phyloP scores from a whole-genome alignment of 352 stramenopile species.

The Globisporangium sylvaticum region DNA sequence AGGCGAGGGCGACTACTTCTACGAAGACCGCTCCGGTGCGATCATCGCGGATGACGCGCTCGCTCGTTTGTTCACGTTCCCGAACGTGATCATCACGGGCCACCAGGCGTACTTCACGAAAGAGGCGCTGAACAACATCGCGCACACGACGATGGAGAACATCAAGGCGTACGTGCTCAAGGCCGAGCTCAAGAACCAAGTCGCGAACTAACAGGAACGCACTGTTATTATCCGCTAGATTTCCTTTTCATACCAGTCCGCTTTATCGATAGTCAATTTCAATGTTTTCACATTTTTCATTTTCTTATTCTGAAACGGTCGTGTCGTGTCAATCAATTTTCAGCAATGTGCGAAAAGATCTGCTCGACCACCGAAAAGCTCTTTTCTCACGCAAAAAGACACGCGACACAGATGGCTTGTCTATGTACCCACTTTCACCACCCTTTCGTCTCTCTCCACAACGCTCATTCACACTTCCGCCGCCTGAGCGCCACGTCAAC shows the following conservation, averaged over 20 bases:
- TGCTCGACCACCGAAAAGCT: neutral
- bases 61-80: slow-evolving; percentile 73
- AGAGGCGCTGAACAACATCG: slow-evolving; percentile 70
- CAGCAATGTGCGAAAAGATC: neutral
- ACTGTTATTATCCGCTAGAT: neutral
- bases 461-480: neutral
- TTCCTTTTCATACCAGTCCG: neutral
- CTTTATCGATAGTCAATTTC: neutral
- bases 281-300: neutral
- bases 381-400: neutral
- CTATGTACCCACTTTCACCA: neutral
- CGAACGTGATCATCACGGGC: slow-evolving; percentile 78
- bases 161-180: slow-evolving; percentile 45
- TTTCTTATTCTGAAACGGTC: neutral
- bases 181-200: neutral
- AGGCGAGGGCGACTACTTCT: slow-evolving; percentile 75
- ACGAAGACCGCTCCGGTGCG: slow-evolving; percentile 62
- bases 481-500: neutral
- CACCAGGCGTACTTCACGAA: slow-evolving; percentile 82
- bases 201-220: neutral
- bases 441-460: neutral
- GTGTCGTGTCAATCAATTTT: neutral
- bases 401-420: neutral
- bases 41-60: slow-evolving; percentile 69
- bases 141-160: slow-evolving; percentile 70